Percentiles rank a stretch among this genome's conserved stretches.
Evolutionary conservation across 2,329 filamentous ascomycete species (phyloP).

Genomic region (Lomentospora prolificans): DNA sequence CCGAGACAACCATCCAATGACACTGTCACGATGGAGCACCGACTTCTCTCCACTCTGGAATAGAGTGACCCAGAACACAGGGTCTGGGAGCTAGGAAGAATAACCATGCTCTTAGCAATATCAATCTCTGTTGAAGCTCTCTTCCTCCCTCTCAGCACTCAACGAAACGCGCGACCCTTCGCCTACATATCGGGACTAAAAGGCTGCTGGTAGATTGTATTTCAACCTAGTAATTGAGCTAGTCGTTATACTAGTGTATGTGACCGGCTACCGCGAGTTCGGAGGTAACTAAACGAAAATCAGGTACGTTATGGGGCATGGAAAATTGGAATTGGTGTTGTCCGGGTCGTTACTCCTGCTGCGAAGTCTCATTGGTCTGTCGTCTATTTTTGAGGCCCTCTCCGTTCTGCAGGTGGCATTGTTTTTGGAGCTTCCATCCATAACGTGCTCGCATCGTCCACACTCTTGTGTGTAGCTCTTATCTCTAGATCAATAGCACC

Average conservation of each 20-base stretch:
- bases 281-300: too few relatives aligned
- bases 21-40: neutral
- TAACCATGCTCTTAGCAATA: neutral
- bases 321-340: neutral
- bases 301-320: too few relatives aligned
- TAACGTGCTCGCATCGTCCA: neutral
- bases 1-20: neutral
- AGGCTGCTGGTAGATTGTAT: too few relatives aligned
- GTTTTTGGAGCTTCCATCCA: neutral
- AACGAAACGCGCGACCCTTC: too few relatives aligned
- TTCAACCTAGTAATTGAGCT: too few relatives aligned
- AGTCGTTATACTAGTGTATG: too few relatives aligned
- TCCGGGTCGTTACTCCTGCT: neutral
- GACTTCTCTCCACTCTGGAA: neutral
- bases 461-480: neutral
- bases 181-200: too few relatives aligned
- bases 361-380: neutral
- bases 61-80: neutral
- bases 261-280: too few relatives aligned
- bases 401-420: neutral
- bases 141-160: too few relatives aligned
- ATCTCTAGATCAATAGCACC: too few relatives aligned
- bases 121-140: neutral
- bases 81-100: neutral
- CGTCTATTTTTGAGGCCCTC: neutral